Conservation (phyloP, 208 protist species). For the Crithidia bombi region DNA sequence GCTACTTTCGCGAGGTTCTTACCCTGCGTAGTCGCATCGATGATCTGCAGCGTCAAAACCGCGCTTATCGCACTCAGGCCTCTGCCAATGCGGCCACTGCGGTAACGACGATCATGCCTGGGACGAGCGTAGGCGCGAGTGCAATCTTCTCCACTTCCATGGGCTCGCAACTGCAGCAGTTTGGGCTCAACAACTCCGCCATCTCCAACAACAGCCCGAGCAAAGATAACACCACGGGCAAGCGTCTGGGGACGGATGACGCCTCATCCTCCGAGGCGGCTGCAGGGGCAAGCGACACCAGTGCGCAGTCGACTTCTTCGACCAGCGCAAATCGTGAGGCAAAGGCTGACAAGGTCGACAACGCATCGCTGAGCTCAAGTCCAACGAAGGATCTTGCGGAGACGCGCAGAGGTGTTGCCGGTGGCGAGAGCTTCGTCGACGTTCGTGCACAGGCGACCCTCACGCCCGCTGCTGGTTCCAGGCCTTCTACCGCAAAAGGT, state of each 20-base stretch:
- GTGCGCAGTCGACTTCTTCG: neutral
- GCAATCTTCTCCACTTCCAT: conserved; percentile 12
- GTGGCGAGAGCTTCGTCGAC: neutral
- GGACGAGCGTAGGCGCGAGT: conserved; percentile 6
- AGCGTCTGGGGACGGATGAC: conserved; percentile 12
- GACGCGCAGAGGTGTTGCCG: neutral
- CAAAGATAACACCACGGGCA: neutral
- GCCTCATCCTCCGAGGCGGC: neutral
- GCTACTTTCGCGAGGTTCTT: conserved; percentile 85
- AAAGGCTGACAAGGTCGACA: neutral
- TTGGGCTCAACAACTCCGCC: conserved; percentile 11
- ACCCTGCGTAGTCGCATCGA: conserved; percentile 65
- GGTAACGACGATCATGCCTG: no score
- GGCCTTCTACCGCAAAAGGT: neutral
- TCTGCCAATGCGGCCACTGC: neutral
- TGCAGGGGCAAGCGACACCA: neutral
- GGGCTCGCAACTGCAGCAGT: conserved; percentile 28
- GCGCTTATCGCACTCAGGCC: conserved; percentile 18
- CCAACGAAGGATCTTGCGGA: neutral
- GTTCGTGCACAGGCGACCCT: neutral
- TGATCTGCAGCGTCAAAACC: conserved; percentile 40
- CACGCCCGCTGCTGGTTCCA: neutral
- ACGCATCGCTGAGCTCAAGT: neutral
- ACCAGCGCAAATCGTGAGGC: neutral
- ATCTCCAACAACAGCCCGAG: neutral